Evolutionary conservation across 2,329 filamentous ascomycete species (phyloP), one percentile per base, ranked within the genome.

Genomic region (Cytospora chrysosperma): DNA sequence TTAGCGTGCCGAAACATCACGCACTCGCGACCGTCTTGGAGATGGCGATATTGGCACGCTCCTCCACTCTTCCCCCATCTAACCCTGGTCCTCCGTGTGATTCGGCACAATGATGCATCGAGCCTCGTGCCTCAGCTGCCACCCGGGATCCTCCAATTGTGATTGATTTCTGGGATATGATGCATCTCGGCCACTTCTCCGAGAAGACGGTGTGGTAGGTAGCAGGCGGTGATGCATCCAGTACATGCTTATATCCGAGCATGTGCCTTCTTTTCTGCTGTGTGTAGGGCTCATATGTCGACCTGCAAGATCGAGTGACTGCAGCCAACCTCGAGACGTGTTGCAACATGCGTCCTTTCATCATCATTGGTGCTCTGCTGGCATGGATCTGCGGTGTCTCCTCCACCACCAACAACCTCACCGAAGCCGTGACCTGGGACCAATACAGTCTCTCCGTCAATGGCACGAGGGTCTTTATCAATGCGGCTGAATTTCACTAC

Each of bases 401-500:
- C 62, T 74, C 72, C n/a, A 78, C 75, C 4, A 73, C 75, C 59
- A 74, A 81, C 69, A 76, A 75, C 37, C 74, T 78, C 60, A 77
- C 74, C 13, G 74, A 78, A 21, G 70, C 75, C 1, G 82, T 84
- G 4, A 74, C 76, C 3, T 84, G 82, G 82, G 82, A 85, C 67
- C 73, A 77, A 51, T 82, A 82, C 66, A 83, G 79, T 61, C 73
- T 84, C 28, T 74, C 75, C 4, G 73, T 84, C 67, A 81, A 83
- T 62, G 80, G 80, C 58, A 30, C 52, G 26, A 51, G 59, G 54
- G 50, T 56, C 70, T 69, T 62, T 65, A 71, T 63, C 68, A 71
- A 64, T 66, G 76, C 75, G 1, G 81, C 77, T 27, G 82, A 85
- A 66, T 84, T 85, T 50, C 82, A 84, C 66, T 84, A 84, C 62